phyloP scores from a whole-genome alignment of 352 stramenopile genomes.

The Hyaloperonospora brassicae region DNA sequence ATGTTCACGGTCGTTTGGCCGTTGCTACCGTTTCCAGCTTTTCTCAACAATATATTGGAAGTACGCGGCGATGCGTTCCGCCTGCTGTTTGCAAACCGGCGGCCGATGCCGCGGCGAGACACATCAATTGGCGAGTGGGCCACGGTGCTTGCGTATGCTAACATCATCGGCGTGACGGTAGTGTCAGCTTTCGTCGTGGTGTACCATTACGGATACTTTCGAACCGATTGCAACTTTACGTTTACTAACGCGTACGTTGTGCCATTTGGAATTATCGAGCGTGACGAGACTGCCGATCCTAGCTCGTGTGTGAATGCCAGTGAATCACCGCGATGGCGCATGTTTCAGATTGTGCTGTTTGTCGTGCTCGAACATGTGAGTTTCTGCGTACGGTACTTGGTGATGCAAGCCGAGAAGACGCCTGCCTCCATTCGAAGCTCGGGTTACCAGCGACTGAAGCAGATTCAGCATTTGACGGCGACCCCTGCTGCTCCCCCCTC shows the following conservation, averaged over 20 bases:
- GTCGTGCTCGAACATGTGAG: slow-evolving; percentile 74
- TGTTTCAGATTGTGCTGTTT: slow-evolving; percentile 78
- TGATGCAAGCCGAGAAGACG: slow-evolving; percentile 70
- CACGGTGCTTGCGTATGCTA: slow-evolving; percentile 78
- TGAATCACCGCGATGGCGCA: slow-evolving; percentile 39
- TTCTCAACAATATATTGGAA: slow-evolving; percentile 83
- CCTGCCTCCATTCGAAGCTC: slow-evolving; percentile 65
- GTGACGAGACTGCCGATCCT: slow-evolving; percentile 24
- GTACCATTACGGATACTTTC: slow-evolving; percentile 82
- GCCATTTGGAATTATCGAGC: slow-evolving; percentile 54
- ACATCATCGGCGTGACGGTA: slow-evolving; percentile 79
- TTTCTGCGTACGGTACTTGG: slow-evolving; percentile 80
- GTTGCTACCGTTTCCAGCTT: slow-evolving; percentile 78
- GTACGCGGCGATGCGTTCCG: slow-evolving; percentile 79
- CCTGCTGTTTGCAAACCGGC: slow-evolving; percentile 67
- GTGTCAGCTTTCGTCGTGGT: slow-evolving; percentile 73
- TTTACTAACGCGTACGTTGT: slow-evolving; percentile 69
- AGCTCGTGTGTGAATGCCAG: slow-evolving; percentile 39
- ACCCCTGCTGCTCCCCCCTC: slow-evolving; percentile 43
- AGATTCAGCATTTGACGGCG: slow-evolving; percentile 61
- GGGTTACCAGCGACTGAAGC: slow-evolving; percentile 66
- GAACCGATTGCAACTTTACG: slow-evolving; percentile 64
- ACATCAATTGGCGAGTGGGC: slow-evolving; percentile 79
- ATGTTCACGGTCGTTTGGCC: slow-evolving; percentile 89
- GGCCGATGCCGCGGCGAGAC: slow-evolving; percentile 75